Evolutionary conservation across 2,329 filamentous ascomycete species (phyloP).

Genomic region (Paecilomyces sp.): DNA sequence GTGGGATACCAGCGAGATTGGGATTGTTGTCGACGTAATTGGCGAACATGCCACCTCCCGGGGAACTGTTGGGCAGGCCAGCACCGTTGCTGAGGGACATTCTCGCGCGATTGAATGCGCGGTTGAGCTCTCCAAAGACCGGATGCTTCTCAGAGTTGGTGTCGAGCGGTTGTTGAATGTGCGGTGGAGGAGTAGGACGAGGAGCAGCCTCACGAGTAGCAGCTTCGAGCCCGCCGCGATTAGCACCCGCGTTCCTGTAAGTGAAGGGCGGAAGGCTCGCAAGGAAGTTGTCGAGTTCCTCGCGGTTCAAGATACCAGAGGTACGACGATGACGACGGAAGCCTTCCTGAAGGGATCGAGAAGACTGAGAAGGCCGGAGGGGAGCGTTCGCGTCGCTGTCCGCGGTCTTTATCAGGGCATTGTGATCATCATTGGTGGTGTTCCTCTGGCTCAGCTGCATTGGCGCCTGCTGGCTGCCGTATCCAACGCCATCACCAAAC

Average conservation of each 20-base stretch:
- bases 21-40: conserved; percentile 26
- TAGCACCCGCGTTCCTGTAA: neutral
- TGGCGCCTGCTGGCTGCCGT: neutral
- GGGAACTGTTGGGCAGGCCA: conserved; percentile 18
- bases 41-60: conserved; percentile 22
- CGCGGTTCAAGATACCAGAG: neutral
- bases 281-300: neutral
- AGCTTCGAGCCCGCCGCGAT: neutral
- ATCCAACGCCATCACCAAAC: conserved; percentile 6
- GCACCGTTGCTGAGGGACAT: conserved; percentile 29
- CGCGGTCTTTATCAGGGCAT: neutral
- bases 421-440: neutral
- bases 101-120: conserved; percentile 24
- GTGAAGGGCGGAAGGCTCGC: neutral
- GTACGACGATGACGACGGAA: neutral
- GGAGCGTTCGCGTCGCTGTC: neutral
- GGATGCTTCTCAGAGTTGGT: conserved; percentile 17
- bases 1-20: conserved; percentile 25
- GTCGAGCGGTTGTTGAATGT: neutral
- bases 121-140: conserved; percentile 27
- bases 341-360: neutral
- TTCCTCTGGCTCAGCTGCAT: neutral
- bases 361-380: neutral
- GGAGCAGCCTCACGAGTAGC: neutral
- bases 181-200: neutral